Evolutionary conservation across 1,284 basidiomycete species (phyloP), one percentile per base, ranked within the genome.

Genomic region (Apiotrichum laibachii): DNA sequence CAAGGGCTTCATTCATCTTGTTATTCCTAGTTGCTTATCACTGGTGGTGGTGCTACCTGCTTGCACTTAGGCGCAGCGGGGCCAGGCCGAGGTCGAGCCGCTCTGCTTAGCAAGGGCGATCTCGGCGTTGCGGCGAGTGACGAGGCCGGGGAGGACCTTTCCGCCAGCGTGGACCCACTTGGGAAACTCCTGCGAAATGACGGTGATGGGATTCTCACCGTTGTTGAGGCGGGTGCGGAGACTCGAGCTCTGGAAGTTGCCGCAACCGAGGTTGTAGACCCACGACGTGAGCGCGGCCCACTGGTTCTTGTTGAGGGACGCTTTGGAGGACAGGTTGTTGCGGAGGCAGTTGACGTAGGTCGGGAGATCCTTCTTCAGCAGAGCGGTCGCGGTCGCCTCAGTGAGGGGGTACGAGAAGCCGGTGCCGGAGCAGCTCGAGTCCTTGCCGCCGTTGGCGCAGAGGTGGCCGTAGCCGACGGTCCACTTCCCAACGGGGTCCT

Each of bases 401-500:
- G 56, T 56, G n/a, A 62, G 53, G 5, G 60, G 60, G 47, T 56
- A 59, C 11, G 7, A 31, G 47, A 46, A 58, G 13, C 44, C 44
- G 10, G 55, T 54, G 19, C 53, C 60, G 26, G 16, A n/a, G 50
- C 60, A 62, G 22, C 37, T n/a, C 18, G n/a, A n/a, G 39, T 1
- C 31, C 43, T 40, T 22, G 53, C 26, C 26, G 26, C 26, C 26
- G 26, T 7, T n/a, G n/a, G n/a, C 26, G 7, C 60, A 62, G 5
- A 50, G 50, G 50, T 62, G 60, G n/a, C 60, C 56, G 46, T 61
- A 61, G 45, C 60, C 60, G 10, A 61, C 56, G 15, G 60, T 61
- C 21, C 53, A 54, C n/a, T 50, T 40, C 9, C 53, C 56, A n/a
- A 58, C n/a, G 2, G 60, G 56, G 46, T 61, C 60, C 6, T 40